Base-by-base conservation (phyloP, 257 asterid genomes). In the Solanum bulbocastanum region DNA sequence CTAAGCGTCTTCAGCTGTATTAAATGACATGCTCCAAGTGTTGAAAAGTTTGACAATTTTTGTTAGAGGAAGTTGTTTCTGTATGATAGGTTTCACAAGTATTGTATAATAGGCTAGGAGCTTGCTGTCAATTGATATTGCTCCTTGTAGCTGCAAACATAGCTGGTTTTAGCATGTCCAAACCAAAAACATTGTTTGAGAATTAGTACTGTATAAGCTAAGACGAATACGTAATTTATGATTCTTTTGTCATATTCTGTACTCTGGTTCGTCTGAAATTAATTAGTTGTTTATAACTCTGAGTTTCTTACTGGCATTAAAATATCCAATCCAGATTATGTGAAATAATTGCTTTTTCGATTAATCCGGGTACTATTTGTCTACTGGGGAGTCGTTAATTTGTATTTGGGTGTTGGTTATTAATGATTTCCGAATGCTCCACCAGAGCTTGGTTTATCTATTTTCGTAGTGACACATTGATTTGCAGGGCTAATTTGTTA, bases 1-100 rank as follows among this genome's bases (percentile, higher is more conserved):
- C 84, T 27, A 82, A n/a, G 87, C 83, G 39, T 85, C 89, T 14
- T 49, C 78, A 73, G 84, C 86, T 87, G 86, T 86, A 49, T 86
- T 69, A 25, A 6, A 25, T 85, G 62, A 22, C 49, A 30, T 86
- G 65, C 88, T 60, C 76, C 56, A 84, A 79, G 85, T 79, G 25
- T 39, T 46, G 39, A 30, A 11, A 36, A 68, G 40, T 69, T 69
- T 40, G 66, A 71, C 83, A 86, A 18, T 30, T 20, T 49, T 20
- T 82, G 27, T 49, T 20, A 69, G 85, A 49, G 44, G 85, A 46
- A 82, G 44, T 49, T 82, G 86, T 30, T 82, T 82, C 69, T 49
- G 69, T 82, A 82, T 5, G 69, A 82, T 82, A 82, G 44, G 69
- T 23, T 82, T 49, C 69, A 49, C 13, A 15, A 49, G 25, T 82